Conservation (phyloP, 257 asterid species). For the Handroanthus guayacan region DNA sequence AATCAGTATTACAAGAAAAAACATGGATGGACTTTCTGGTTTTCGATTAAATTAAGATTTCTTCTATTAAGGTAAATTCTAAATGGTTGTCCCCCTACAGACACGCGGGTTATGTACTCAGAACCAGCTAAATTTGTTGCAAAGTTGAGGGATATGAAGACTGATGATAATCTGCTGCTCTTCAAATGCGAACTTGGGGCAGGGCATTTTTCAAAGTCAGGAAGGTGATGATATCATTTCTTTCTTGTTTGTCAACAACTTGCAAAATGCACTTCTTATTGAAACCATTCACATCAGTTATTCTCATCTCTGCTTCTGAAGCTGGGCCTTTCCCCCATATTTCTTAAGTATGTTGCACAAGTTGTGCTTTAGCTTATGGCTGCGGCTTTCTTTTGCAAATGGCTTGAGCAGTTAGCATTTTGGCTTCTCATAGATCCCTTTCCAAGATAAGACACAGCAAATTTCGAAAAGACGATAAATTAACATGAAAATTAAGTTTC, state of each 20-base stretch:
- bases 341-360: background rate
- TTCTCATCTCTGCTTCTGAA: background rate
- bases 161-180: constrained; percentile 71
- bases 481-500: background rate
- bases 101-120: constrained; percentile 85
- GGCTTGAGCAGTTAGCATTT: background rate
- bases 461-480: background rate
- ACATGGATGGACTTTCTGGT: background rate
- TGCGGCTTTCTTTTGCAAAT: background rate
- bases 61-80: constrained; percentile 8
- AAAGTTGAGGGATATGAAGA: constrained; percentile 86
- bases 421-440: background rate
- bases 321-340: background rate
- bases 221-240: constrained; percentile 61
- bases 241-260: constrained; percentile 19
- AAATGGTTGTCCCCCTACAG: constrained; percentile 47
- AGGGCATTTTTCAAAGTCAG: constrained; percentile 95
- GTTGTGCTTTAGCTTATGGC: background rate
- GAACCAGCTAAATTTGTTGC: constrained; percentile 97
- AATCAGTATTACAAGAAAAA: constrained; percentile 6
- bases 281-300: background rate
- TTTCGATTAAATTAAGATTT: constrained; percentile 6
- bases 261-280: background rate
- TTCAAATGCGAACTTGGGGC: constrained; percentile 95
- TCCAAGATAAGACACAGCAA: background rate